Percentiles rank a stretch among this genome's conserved stretches.
Conservation (phyloP, 78 protist genomes). For the Dictyostelium intermedium region DNA sequence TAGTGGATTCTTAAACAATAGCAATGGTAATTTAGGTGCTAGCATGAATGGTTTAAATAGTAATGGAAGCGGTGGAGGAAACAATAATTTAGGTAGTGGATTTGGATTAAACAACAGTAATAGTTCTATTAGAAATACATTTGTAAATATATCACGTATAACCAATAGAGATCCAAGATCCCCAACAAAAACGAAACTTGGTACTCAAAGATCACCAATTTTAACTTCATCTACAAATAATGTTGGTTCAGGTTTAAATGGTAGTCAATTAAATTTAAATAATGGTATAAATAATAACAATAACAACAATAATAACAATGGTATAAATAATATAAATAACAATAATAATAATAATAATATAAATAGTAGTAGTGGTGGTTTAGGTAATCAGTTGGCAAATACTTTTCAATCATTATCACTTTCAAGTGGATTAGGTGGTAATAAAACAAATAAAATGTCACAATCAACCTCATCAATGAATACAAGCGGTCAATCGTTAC, state of each 20-base stretch:
- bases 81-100: not conserved
- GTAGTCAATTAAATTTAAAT: not conserved
- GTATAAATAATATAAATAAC: not conserved
- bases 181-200: constrained; percentile 56
- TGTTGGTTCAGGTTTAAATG: not conserved
- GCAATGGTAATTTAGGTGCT: not conserved
- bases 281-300: not conserved
- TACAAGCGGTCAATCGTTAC: constrained; percentile 12
- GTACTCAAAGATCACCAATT: constrained; percentile 67
- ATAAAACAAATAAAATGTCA: not conserved
- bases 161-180: constrained; percentile 65
- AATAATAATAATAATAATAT: not conserved
- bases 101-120: constrained; percentile 3
- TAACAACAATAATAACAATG: not conserved
- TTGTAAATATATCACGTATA: constrained; percentile 73
- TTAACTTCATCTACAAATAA: not conserved
- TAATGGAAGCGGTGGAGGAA: too few species aligned
- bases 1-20: not conserved
- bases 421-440: not conserved
- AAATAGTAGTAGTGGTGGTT: not conserved
- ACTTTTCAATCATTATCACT: constrained; percentile 2
- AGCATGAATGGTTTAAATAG: not conserved
- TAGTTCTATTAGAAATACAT: constrained; percentile 23
- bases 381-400: constrained; percentile 5
- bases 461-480: not conserved